Evolutionary conservation across 2,329 filamentous ascomycete genomes (phyloP).

Genomic region (Leptographium lundbergii): DNA sequence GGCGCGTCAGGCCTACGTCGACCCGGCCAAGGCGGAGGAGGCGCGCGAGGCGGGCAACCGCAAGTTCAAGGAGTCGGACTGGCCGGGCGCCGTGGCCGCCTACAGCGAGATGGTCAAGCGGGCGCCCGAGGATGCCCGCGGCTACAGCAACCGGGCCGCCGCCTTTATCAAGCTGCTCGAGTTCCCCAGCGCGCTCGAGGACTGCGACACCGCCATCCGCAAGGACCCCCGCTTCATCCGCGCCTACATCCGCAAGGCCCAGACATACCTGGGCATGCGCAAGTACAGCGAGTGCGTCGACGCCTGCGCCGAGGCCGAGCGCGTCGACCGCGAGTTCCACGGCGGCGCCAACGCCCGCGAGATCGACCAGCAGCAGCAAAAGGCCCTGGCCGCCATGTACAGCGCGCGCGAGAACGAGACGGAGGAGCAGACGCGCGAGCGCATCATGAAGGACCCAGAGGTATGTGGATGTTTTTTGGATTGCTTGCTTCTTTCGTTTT

Average conservation of each 20-base stretch:
- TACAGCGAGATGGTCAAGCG: constrained; percentile 97
- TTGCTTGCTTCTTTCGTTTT: neutral
- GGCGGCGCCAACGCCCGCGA: constrained; percentile 71
- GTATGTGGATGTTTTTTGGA: constrained; percentile 31
- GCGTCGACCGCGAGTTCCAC: constrained; percentile 58
- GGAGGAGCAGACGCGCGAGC: constrained; percentile 87
- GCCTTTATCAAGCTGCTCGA: constrained; percentile 94
- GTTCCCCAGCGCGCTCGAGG: constrained; percentile 84
- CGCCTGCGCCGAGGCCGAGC: constrained; percentile 67
- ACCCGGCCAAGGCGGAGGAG: constrained; percentile 86
- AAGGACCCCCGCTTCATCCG: constrained; percentile 86
- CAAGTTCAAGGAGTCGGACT: constrained; percentile 95
- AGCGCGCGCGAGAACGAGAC: constrained; percentile 84
- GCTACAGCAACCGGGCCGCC: constrained; percentile 94
- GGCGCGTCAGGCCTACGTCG: constrained; percentile 70
- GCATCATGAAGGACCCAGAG: constrained; percentile 82
- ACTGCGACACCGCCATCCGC: constrained; percentile 86
- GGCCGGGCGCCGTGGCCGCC: constrained; percentile 85
- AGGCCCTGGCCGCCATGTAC: constrained; percentile 85
- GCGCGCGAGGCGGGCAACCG: constrained; percentile 88
- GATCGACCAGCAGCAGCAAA: constrained; percentile 89
- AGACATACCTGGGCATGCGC: constrained; percentile 93
- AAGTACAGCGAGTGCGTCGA: constrained; percentile 95
- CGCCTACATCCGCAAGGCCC: constrained; percentile 91
- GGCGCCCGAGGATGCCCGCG: constrained; percentile 79